Conservation (phyloP, 2,329 filamentous ascomycete genomes). For the Hypoxylon sp. region DNA sequence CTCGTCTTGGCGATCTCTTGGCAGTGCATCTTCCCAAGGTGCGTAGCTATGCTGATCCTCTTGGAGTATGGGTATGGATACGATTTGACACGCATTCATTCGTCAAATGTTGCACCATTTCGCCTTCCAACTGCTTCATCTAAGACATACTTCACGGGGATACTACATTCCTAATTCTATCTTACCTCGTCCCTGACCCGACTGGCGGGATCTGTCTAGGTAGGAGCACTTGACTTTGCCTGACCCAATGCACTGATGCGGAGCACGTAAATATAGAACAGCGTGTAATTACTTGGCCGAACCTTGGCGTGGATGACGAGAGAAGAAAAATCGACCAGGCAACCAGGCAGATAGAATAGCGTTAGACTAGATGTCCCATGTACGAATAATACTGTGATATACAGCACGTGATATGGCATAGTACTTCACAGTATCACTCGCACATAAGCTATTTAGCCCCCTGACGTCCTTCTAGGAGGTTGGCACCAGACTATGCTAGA, state of each 20-base stretch:
- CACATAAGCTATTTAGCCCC: no score
- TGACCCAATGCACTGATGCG: background rate
- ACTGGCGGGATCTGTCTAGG: background rate
- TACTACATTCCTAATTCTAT: constrained; percentile 11
- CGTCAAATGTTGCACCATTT: constrained; percentile 17
- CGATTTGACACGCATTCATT: constrained; percentile 9
- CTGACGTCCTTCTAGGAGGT: no score
- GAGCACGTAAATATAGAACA: background rate
- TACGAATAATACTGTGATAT: no score
- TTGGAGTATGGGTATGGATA: background rate
- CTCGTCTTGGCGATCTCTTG: constrained; percentile 54
- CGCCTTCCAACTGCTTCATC: constrained; percentile 2
- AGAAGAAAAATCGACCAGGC: no score
- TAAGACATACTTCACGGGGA: constrained; percentile 11
- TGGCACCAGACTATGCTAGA: no score
- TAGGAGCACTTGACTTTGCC: background rate
- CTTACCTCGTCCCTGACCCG: background rate
- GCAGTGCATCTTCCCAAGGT: constrained; percentile 35
- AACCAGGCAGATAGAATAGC: no score
- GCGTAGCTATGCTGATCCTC: constrained; percentile 18
- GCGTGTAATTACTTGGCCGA: background rate
- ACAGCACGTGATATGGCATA: no score
- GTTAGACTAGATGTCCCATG: no score
- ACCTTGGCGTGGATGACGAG: background rate
- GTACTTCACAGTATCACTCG: no score